Conservation (phyloP, 495 filamentous ascomycete species). For the Penicillium maclennaniae region DNA sequence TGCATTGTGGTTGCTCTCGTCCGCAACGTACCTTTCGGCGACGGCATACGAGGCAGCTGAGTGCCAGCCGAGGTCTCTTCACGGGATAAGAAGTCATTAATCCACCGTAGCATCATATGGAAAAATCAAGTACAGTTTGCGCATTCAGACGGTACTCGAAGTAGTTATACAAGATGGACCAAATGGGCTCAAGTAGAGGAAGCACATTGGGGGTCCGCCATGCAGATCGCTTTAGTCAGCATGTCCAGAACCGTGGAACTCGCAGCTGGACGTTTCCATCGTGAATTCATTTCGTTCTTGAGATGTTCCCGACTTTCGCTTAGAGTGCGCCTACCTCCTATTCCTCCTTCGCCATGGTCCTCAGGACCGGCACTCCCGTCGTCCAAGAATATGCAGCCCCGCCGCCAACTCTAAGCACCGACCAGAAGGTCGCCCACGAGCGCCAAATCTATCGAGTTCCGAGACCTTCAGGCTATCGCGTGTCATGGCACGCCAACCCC, state of each 20-base stretch:
- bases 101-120: background rate
- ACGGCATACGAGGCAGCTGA: constrained; percentile 24
- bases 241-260: background rate
- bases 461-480: constrained; percentile 76
- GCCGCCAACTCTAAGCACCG: constrained; percentile 57
- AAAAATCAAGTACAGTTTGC: background rate
- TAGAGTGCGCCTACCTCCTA: constrained; percentile 1
- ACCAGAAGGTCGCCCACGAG: constrained; percentile 61
- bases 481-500: constrained; percentile 97
- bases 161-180: background rate
- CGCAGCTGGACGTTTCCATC: background rate
- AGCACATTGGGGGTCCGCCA: background rate
- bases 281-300: constrained; percentile 5
- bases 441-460: constrained; percentile 70
- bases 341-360: constrained; percentile 1
- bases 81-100: constrained; percentile 5
- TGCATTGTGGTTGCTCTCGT: constrained; percentile 22
- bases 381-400: constrained; percentile 69
- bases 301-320: constrained; percentile 9
- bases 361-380: constrained; percentile 47
- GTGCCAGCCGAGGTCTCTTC: constrained; percentile 21
- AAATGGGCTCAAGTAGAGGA: background rate
- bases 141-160: background rate
- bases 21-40: constrained; percentile 28
- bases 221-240: constrained; percentile 17